Percentiles rank a stretch among this genome's conserved stretches.
phyloP scores from a whole-genome alignment of 345 rosid species.

The Pelargonium nanum region DNA sequence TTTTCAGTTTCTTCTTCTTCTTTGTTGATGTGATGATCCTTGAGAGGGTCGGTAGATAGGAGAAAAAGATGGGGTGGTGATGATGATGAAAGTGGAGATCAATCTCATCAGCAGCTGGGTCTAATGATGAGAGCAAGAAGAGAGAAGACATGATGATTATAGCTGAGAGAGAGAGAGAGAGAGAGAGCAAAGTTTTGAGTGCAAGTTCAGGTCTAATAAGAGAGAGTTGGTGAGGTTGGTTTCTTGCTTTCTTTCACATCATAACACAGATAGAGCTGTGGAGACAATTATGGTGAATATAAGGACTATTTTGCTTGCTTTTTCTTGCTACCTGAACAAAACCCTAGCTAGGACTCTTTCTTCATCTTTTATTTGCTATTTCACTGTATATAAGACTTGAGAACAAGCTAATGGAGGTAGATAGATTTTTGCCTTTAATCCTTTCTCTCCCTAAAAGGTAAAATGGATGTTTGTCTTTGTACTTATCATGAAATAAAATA shows the following conservation, averaged over 20 bases:
- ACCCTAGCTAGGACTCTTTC: neutral
- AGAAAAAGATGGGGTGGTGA: constrained; percentile 24
- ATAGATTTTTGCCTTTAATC: neutral
- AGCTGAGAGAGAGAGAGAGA: constrained; percentile 16
- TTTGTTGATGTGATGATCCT: neutral
- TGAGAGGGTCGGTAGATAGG: constrained; percentile 21
- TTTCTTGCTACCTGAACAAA: too few species aligned
- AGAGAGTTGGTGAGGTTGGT: too few species aligned
- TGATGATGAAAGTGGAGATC: constrained; percentile 11
- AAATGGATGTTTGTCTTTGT: neutral
- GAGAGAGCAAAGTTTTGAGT: constrained; percentile 1
- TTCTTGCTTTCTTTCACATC: neutral
- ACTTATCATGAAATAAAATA: too few species aligned
- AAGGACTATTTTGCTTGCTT: too few species aligned
- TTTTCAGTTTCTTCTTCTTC: constrained; percentile 12
- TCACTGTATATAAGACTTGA: neutral
- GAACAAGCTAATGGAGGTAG: neutral
- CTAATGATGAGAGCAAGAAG: constrained; percentile 33
- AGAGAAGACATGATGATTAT: constrained; percentile 46
- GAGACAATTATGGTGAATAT: neutral
- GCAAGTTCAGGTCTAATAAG: neutral
- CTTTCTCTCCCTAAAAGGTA: neutral
- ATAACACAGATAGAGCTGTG: neutral
- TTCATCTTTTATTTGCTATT: neutral
- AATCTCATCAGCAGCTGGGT: constrained; percentile 6